phyloP scores from a whole-genome alignment of 305 asterid species.

The Fraxinus angustifolia region DNA sequence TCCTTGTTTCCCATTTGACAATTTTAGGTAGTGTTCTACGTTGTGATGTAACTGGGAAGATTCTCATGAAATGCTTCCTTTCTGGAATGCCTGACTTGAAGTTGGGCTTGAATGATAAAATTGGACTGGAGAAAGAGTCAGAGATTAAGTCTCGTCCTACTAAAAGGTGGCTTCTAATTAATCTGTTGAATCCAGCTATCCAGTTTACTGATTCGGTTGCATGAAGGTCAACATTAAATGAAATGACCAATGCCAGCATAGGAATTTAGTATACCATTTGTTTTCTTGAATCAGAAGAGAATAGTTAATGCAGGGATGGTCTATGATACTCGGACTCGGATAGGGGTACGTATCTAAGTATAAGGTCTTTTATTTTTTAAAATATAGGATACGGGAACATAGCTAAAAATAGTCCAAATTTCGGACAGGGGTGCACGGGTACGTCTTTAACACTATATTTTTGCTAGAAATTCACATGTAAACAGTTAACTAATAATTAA shows the following conservation, averaged over 20 bases:
- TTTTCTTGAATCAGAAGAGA: constrained; percentile 9
- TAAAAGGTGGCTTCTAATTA: constrained; percentile 57
- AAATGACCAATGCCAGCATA: neutral
- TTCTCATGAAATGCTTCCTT: constrained; percentile 97
- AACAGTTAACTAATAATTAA: too few relatives aligned
- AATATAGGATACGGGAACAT: neutral
- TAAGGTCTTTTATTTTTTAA: too few relatives aligned
- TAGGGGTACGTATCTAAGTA: neutral
- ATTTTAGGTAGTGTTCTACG: constrained; percentile 85
- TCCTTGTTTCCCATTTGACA: constrained; percentile 16
- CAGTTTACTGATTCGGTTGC: constrained; percentile 12
- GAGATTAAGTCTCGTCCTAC: constrained; percentile 92
- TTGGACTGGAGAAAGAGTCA: constrained; percentile 97
- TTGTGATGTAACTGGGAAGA: constrained; percentile 93
- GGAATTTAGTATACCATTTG: neutral
- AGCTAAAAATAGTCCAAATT: neutral
- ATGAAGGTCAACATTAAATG: neutral
- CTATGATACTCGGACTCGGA: neutral
- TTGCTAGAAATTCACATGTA: neutral
- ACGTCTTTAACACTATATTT: neutral
- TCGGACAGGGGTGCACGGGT: neutral
- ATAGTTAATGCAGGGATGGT: neutral
- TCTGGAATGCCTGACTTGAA: constrained; percentile 99
- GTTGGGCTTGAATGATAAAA: constrained; percentile 97
- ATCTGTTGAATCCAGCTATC: constrained; percentile 11